phyloP scores from a whole-genome alignment of 2,329 filamentous ascomycete genomes.

The Dichotomopilus funicola region DNA sequence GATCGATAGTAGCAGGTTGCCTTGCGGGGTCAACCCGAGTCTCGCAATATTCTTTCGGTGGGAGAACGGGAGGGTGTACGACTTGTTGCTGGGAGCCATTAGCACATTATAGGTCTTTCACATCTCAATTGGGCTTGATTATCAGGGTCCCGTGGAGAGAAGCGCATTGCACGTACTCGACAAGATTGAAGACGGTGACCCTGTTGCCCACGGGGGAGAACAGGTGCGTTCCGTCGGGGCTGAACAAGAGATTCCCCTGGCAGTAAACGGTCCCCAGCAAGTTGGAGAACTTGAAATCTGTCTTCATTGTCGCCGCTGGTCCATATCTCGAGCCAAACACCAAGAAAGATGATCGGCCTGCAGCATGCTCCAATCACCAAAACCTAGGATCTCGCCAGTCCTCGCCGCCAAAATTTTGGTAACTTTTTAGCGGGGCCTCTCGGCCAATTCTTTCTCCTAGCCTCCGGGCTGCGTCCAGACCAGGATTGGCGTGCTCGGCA shows the following conservation, averaged over 20 bases:
- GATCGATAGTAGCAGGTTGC: constrained; percentile 85
- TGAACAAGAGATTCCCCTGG: constrained; percentile 95
- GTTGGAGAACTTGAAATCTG: constrained; percentile 99
- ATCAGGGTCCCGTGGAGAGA: too few species aligned
- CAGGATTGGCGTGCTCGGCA: constrained; percentile 7
- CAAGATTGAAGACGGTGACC: constrained; percentile 91
- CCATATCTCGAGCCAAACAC: constrained; percentile 13
- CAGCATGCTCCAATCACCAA: constrained; percentile 26
- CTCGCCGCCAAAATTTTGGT: constrained; percentile 19
- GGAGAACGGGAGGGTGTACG: constrained; percentile 78
- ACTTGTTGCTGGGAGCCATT: constrained; percentile 61
- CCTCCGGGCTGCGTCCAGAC: constrained; percentile 10
- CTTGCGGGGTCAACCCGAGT: constrained; percentile 80
- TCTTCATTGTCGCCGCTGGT: constrained; percentile 72
- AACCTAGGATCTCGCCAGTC: constrained; percentile 10
- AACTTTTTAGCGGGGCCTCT: constrained; percentile 17
- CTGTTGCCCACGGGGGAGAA: constrained; percentile 95
- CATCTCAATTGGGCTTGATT: not conserved
- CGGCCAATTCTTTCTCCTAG: constrained; percentile 23
- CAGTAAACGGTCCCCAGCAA: constrained; percentile 96
- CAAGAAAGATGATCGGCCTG: constrained; percentile 18
- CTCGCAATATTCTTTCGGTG: constrained; percentile 90
- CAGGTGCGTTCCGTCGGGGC: constrained; percentile 89
- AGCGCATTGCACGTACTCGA: constrained; percentile 46
- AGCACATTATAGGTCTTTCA: constrained; percentile 21